Percentiles rank a stretch among this genome's conserved stretches.
These are phyloP conservation scores for Cutaneotrichosporon sp. DNA, from an alignment of 1,284 basidiomycete genomes.

Conservation along the genomic window DNA sequence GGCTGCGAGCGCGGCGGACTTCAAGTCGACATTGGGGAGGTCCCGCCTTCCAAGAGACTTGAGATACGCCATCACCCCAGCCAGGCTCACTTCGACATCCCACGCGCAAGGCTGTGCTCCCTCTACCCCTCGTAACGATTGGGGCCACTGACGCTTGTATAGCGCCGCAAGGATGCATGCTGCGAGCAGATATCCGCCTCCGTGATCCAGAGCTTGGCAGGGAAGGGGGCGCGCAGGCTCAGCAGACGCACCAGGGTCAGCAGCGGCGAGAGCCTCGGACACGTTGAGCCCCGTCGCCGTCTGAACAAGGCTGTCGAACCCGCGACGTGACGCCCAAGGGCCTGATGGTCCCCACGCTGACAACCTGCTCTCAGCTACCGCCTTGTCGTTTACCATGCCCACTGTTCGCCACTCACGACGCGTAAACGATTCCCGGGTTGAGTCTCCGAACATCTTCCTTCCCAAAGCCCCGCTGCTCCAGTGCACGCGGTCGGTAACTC, in stretches of 20 bases:
- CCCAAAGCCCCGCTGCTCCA: neutral
- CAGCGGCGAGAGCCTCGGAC: neutral
- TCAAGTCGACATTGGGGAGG: neutral
- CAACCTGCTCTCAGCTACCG: neutral
- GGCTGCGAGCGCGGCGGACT: no score
- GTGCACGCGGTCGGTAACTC: neutral
- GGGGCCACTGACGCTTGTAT: neutral
- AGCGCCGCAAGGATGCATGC: neutral
- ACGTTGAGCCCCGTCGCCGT: neutral
- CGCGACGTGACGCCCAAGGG: neutral
- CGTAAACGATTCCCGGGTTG: neutral
- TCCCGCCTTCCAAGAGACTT: neutral
- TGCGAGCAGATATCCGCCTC: neutral
- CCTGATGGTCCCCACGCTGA: neutral
- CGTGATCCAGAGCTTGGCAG: neutral
- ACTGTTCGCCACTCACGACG: neutral
- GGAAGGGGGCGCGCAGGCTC: neutral
- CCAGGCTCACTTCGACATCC: neutral
- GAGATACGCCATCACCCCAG: neutral
- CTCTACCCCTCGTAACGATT: neutral
- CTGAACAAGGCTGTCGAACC: neutral
- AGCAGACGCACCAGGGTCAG: neutral
- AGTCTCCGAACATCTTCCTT: neutral
- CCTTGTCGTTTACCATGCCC: neutral
- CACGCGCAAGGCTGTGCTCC: neutral